Percentiles rank a stretch among this genome's conserved stretches.
These are phyloP conservation scores for Ophiostoma tasmaniense DNA, from an alignment of 2,329 filamentous ascomycete species.

Conservation along the genomic window DNA sequence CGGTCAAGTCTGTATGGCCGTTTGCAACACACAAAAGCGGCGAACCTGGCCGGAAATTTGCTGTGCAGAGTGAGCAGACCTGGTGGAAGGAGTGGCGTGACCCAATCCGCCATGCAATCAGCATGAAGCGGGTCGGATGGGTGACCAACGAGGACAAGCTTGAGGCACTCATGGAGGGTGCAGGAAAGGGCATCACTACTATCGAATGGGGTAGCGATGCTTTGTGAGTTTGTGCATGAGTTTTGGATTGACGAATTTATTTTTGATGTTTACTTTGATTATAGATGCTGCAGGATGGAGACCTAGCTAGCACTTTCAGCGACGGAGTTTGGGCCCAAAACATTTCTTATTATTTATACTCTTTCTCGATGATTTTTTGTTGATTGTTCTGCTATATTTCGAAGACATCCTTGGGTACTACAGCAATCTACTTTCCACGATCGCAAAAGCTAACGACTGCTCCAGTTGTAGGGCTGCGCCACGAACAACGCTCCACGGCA, in stretches of 20 bases:
- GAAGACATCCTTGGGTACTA: neutral
- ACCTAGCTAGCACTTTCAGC: neutral
- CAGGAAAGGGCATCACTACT: constrained; percentile 29
- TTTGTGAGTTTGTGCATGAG: neutral
- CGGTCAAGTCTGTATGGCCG: constrained; percentile 49
- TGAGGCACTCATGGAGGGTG: constrained; percentile 44
- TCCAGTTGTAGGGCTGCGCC: neutral
- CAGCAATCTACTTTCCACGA: neutral
- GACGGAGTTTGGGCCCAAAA: neutral
- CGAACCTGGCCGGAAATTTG: constrained; percentile 36
- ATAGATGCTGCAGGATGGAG: neutral
- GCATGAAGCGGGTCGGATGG: constrained; percentile 33
- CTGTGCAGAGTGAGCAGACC: constrained; percentile 47
- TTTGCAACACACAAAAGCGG: constrained; percentile 43
- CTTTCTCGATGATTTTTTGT: neutral
- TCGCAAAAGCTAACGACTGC: neutral
- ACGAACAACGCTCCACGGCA: neutral
- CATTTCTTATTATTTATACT: neutral
- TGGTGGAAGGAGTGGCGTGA: constrained; percentile 49
- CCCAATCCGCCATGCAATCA: constrained; percentile 34
- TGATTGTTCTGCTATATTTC: neutral
- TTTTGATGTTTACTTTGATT: neutral
- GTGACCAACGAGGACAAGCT: constrained; percentile 47
- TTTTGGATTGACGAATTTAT: neutral
- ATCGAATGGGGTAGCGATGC: constrained; percentile 35